A percentile compares a stretch with the other conserved stretches of the same genome.
Conservation (phyloP, 2,329 filamentous ascomycete species). For the Calonectria multiphialidica region DNA sequence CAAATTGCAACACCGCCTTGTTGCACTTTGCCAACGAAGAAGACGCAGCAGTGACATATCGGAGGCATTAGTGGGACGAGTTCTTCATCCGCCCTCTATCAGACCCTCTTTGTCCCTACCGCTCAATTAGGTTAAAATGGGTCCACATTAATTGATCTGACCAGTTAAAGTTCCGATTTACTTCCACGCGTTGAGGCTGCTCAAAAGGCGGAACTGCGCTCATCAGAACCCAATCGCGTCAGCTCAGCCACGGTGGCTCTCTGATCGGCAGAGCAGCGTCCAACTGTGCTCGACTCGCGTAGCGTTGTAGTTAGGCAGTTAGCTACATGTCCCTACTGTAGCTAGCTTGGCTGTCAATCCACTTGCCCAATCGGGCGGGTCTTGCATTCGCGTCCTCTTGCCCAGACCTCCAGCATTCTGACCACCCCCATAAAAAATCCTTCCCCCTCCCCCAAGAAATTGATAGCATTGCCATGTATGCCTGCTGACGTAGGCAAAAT, state of each 20-base stretch:
- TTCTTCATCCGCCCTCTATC: not conserved
- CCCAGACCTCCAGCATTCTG: not conserved
- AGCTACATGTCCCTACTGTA: too few species aligned
- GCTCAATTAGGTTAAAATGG: too few species aligned
- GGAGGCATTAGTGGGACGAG: not conserved
- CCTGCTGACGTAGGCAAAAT: not conserved
- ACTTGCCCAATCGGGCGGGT: not conserved
- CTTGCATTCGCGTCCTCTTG: not conserved
- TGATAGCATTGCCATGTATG: not conserved
- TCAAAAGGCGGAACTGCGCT: not conserved
- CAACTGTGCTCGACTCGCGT: not conserved
- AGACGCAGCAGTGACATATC: not conserved
- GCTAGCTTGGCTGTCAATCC: not conserved
- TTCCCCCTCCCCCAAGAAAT: too few species aligned
- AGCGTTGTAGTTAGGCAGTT: too few species aligned
- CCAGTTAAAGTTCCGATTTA: too few species aligned
- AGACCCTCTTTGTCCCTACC: too few species aligned
- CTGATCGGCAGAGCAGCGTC: not conserved
- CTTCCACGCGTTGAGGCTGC: not conserved
- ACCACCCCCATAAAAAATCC: not conserved
- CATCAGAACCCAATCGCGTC: not conserved
- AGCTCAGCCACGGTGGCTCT: not conserved
- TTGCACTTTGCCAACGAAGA: not conserved
- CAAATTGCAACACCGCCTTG: not conserved
- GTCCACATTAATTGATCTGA: too few species aligned